Evolutionary conservation across 2,329 filamentous ascomycete species (phyloP).

Genomic region (Aspergillus calidoustus): DNA sequence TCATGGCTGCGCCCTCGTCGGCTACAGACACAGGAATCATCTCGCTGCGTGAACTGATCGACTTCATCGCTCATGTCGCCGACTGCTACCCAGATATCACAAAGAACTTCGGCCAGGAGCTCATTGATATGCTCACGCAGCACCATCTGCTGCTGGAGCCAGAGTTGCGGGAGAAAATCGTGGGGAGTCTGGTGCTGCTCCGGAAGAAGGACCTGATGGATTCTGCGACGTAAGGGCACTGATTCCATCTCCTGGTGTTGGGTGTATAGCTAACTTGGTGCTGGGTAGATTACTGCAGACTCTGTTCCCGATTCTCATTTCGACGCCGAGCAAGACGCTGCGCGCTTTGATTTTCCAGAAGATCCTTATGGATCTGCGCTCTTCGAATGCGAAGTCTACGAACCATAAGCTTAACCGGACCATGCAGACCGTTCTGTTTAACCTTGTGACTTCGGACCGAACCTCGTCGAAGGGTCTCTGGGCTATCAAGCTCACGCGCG

Average conservation of each 20-base stretch:
- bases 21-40: slow-evolving; percentile 78
- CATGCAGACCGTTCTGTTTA: slow-evolving; percentile 91
- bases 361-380: slow-evolving; percentile 87
- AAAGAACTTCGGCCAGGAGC: slow-evolving; percentile 73
- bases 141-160: slow-evolving; percentile 83
- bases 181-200: slow-evolving; percentile 84
- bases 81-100: slow-evolving; percentile 90
- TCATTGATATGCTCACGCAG: slow-evolving; percentile 77
- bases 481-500: slow-evolving; percentile 93
- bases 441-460: slow-evolving; percentile 84
- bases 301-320: slow-evolving; percentile 89
- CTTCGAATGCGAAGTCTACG: slow-evolving; percentile 81
- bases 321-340: slow-evolving; percentile 89
- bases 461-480: slow-evolving; percentile 86
- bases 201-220: slow-evolving; percentile 91
- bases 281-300: slow-evolving; percentile 71
- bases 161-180: slow-evolving; percentile 91
- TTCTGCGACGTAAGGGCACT: slow-evolving; percentile 63
- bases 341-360: slow-evolving; percentile 84
- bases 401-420: slow-evolving; percentile 94
- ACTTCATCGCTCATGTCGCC: slow-evolving; percentile 90
- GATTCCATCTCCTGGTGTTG: neutral
- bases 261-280: slow-evolving; percentile 2
- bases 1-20: slow-evolving; percentile 79
- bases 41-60: slow-evolving; percentile 87